phyloP scores from a whole-genome alignment of 257 asterid genomes.

The Lithospermum erythrorhizon region DNA sequence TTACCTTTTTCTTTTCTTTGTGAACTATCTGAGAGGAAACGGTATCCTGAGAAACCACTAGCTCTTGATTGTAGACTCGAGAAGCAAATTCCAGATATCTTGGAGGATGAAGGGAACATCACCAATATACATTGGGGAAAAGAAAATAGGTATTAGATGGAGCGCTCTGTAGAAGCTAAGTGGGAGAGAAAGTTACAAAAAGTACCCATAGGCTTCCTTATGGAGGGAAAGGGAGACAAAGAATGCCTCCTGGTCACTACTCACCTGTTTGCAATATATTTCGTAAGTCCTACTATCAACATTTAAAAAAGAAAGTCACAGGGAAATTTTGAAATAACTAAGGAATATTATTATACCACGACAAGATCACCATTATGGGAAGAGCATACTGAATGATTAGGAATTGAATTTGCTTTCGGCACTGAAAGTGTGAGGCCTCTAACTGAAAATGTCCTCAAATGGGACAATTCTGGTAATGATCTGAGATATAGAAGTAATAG shows the following conservation, averaged over 20 bases:
- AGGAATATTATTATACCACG: conserved; percentile 32
- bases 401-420: conserved; percentile 33
- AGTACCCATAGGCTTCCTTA: conserved; percentile 61
- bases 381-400: conserved; percentile 42
- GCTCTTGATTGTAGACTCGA: conserved; percentile 40
- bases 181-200: background rate
- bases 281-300: background rate
- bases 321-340: conserved; percentile 1
- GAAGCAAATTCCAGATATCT: conserved; percentile 55
- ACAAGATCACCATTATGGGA: conserved; percentile 66
- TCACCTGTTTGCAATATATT: conserved; percentile 37
- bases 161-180: background rate
- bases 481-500: conserved; percentile 28
- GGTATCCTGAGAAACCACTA: conserved; percentile 34
- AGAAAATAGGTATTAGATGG: background rate
- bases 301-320: background rate
- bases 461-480: conserved; percentile 80
- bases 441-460: conserved; percentile 62
- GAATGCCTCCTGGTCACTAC: conserved; percentile 65
- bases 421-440: conserved; percentile 50
- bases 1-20: conserved; percentile 87
- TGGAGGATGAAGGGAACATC: conserved; percentile 10
- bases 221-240: conserved; percentile 52
- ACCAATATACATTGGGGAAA: conserved; percentile 2
- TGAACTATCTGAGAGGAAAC: conserved; percentile 25